Evolutionary conservation across 176 grass and related monocot genomes (phyloP), one percentile per base, ranked within the genome.

Genomic region (Zoysia pacifica): DNA sequence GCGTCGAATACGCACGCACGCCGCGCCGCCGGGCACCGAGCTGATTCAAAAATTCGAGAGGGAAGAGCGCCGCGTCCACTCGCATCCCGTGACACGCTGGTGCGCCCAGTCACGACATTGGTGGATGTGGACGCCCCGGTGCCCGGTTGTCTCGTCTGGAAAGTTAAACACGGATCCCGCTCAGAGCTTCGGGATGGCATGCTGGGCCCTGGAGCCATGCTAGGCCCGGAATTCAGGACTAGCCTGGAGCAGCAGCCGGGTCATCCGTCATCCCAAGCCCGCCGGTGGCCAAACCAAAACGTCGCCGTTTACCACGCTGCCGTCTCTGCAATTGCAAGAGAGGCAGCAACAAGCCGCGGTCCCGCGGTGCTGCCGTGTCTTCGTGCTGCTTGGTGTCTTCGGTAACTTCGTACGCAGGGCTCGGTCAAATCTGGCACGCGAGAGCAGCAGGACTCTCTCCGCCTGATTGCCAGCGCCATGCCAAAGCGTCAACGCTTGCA

Each of bases 341-440:
- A 28, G 28, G 28, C 28, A 28, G 28, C 28, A 28, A 28, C 28
- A 28, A 0, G 28, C 28, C 28, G 28, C 28, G 28, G 28, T 28
- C 38, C 65, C 18, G 46, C 47, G 66, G 40, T 11, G 13, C 48
- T 28, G 28, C 28, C 28, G 28, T 0, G 28, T 28, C 28, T 28
- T 28, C 56, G 20, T 9, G 54, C 72, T 44, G 19, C 14, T 55
- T 48, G 50, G 78, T 20, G 68, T 82, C 28, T 89, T 73, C 48
- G 56, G 83, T 77, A 46, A 78, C 63, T 82, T 79, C 60, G 52
- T 9, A 8, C 0, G 0, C 5, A 9, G 39, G 10, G 7, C 73
- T 10, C 51, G 60, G 88, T 87, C 84, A 83, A 75, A 53, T 14
- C 59, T 47, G n/a, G 48, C 41, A 42, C 53, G 15, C 40, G 11